Evolutionary conservation across 768 basidiomycete genomes (phyloP).

Genomic region (Tricholoma bakamatsutake): DNA sequence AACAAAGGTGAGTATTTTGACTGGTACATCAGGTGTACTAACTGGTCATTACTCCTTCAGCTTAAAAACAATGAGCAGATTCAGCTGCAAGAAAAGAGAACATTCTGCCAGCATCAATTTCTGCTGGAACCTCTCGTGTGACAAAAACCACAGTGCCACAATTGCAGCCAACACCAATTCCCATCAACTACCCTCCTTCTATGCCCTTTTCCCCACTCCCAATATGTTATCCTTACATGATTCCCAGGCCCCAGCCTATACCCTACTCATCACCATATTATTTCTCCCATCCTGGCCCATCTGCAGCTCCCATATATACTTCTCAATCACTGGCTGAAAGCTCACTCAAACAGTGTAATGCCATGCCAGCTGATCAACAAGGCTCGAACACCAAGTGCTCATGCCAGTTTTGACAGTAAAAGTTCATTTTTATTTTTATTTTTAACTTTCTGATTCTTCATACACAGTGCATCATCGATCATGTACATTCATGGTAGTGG

Average conservation of each 20-base stretch:
- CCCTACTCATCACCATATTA: not conserved
- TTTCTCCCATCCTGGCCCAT: not conserved
- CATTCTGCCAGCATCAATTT: not conserved
- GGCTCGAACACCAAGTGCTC: not conserved
- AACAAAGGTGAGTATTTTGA: slow-evolving; percentile 4
- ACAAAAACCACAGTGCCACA: not conserved
- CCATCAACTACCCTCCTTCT: not conserved
- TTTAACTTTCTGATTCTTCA: not conserved
- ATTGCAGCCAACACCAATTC: not conserved
- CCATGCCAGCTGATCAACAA: not conserved
- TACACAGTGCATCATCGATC: not conserved
- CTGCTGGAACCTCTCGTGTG: not conserved
- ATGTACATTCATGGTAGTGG: not conserved
- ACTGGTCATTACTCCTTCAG: not conserved
- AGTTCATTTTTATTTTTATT: not conserved
- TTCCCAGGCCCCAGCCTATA: not conserved
- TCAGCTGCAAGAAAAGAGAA: not conserved
- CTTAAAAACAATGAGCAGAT: not conserved
- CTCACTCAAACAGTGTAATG: not conserved
- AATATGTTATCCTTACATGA: not conserved
- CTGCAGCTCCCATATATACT: not conserved
- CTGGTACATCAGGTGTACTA: not conserved
- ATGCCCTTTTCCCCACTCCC: too few relatives aligned
- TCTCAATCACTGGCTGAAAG: not conserved
- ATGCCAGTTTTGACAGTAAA: not conserved